A percentile compares a stretch with the other conserved stretches of the same genome.
Evolutionary conservation across 2,329 filamentous ascomycete genomes (phyloP).

Genomic region (Neopestalotiopsis rosae): DNA sequence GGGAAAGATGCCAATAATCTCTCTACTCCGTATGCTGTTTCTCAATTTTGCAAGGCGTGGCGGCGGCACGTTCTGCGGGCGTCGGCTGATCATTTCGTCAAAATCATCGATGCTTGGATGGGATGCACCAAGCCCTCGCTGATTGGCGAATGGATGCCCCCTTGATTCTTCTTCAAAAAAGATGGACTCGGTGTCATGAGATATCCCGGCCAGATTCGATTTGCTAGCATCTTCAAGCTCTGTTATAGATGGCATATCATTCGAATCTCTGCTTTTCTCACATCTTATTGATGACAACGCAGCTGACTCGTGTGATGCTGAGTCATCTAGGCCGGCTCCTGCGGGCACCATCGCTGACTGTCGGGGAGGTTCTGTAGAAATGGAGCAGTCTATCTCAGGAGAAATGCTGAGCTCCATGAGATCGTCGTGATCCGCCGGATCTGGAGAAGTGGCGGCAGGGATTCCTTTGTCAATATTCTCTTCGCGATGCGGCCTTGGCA

Average conservation of each 20-base stretch:
- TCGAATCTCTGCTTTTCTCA: too few relatives aligned
- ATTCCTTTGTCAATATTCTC: not conserved
- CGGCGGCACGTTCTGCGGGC: slow-evolving; percentile 22
- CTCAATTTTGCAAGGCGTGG: slow-evolving; percentile 35
- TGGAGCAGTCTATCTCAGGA: not conserved
- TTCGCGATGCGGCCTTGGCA: not conserved
- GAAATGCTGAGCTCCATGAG: not conserved
- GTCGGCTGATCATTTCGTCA: not conserved
- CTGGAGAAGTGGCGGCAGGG: not conserved
- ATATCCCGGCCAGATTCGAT: too few relatives aligned
- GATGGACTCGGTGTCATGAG: too few relatives aligned
- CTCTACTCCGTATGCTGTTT: slow-evolving; percentile 36
- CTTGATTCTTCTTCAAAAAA: not conserved
- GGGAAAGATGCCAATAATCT: slow-evolving; percentile 36
- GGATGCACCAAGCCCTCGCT: not conserved
- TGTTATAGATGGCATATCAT: too few relatives aligned
- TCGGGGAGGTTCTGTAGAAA: not conserved
- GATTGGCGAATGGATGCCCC: too few relatives aligned
- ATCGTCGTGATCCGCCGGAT: not conserved
- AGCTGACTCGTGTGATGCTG: too few relatives aligned
- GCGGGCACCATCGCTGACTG: not conserved
- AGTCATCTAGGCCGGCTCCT: not conserved
- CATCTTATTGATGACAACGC: too few relatives aligned
- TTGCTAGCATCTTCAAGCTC: too few relatives aligned
- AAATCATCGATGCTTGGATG: slow-evolving; percentile 9